Evolutionary conservation across 805 yeast genomes (phyloP).

Genomic region (Yueomyces sinensis): DNA sequence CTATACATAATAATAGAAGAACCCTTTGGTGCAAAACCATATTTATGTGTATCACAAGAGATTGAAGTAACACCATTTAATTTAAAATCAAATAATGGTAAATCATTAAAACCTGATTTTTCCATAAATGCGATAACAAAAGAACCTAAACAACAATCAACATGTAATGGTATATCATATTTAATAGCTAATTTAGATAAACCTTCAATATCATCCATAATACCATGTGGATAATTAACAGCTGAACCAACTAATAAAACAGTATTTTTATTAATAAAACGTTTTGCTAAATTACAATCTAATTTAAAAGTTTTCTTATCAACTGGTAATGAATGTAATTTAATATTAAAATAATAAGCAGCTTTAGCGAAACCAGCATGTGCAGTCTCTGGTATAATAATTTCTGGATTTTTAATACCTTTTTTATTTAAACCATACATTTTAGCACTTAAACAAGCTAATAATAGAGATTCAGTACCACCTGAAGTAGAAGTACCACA

Average conservation of each 20-base stretch:
- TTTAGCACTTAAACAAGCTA: slow-evolving; percentile 83
- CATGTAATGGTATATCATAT: slow-evolving; percentile 76
- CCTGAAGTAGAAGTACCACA: slow-evolving; percentile 86
- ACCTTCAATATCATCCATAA: slow-evolving; percentile 74
- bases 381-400: slow-evolving; percentile 76
- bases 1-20: slow-evolving; percentile 89
- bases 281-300: slow-evolving; percentile 45
- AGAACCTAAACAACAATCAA: slow-evolving; percentile 92
- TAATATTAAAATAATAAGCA: slow-evolving; percentile 78
- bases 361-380: slow-evolving; percentile 97
- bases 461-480: slow-evolving; percentile 84
- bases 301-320: slow-evolving; percentile 58
- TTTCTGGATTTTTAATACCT: slow-evolving; percentile 65
- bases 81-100: slow-evolving; percentile 63
- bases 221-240: slow-evolving; percentile 95
- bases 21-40: slow-evolving; percentile 98
- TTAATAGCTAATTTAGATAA: slow-evolving; percentile 48
- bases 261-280: slow-evolving; percentile 65
- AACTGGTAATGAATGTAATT: slow-evolving; percentile 64
- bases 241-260: slow-evolving; percentile 85
- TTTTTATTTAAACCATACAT: slow-evolving; percentile 47
- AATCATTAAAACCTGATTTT: slow-evolving; percentile 36
- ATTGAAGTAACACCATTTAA: slow-evolving; percentile 91
- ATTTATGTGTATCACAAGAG: slow-evolving; percentile 98
- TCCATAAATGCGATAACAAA: slow-evolving; percentile 74